These are phyloP conservation scores for Metrosideros polymorpha DNA, from an alignment of 441 rosid genomes.

Conservation along the genomic window DNA sequence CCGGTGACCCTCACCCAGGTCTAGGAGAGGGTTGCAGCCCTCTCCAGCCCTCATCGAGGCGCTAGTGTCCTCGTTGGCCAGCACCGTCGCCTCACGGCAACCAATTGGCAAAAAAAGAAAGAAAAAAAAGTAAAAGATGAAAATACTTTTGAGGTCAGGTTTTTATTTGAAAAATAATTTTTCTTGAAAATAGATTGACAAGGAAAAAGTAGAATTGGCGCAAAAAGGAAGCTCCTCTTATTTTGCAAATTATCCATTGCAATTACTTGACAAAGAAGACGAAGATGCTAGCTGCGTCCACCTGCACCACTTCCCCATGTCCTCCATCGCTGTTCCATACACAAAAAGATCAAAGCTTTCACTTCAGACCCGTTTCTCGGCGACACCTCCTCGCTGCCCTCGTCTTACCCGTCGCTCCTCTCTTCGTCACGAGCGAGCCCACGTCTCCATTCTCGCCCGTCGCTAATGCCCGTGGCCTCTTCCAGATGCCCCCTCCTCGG, in stretches of 20 bases:
- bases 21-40: too few relatives aligned
- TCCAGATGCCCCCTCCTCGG: constrained; percentile 62
- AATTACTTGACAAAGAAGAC: background rate
- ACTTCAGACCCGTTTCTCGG: constrained; percentile 19
- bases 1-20: too few relatives aligned
- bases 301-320: constrained; percentile 1
- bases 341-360: background rate
- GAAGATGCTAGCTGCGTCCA: background rate
- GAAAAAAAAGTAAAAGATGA: too few relatives aligned
- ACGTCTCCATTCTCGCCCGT: background rate
- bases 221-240: background rate
- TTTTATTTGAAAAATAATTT: too few relatives aligned
- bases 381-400: constrained; percentile 44
- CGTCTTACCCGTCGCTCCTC: constrained; percentile 19
- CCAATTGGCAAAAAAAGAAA: too few relatives aligned
- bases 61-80: too few relatives aligned
- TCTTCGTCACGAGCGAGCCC: constrained; percentile 9
- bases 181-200: background rate
- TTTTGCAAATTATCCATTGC: background rate
- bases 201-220: background rate
- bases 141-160: too few relatives aligned
- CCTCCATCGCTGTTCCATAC: background rate
- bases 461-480: constrained; percentile 54
- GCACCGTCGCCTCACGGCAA: too few relatives aligned
- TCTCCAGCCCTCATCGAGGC: too few relatives aligned